phyloP scores from a whole-genome alignment of 257 asterid genomes.

The Solanum paucissectum region DNA sequence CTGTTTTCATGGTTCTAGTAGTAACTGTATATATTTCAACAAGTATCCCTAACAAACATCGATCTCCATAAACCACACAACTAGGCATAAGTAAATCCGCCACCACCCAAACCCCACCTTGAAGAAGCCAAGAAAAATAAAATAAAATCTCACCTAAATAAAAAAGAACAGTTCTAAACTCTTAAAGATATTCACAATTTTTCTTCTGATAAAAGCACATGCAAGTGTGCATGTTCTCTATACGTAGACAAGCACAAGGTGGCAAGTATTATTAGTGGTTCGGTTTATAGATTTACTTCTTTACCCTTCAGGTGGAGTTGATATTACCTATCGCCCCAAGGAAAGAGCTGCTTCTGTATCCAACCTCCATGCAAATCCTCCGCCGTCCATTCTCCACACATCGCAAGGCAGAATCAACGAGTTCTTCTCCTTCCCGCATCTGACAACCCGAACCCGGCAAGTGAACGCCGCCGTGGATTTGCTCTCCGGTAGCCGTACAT shows the following conservation, averaged over 20 bases:
- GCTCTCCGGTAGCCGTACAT: constrained; percentile 17
- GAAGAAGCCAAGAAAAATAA: not conserved
- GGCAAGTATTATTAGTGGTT: not conserved
- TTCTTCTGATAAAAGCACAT: not conserved
- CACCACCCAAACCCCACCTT: not conserved
- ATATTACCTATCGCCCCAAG: constrained; percentile 24
- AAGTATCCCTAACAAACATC: not conserved
- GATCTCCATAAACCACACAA: not conserved
- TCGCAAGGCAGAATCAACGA: constrained; percentile 58
- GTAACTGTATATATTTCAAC: not conserved
- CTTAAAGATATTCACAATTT: not conserved
- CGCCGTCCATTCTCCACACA: constrained; percentile 75
- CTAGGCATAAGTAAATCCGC: not conserved
- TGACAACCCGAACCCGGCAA: constrained; percentile 57
- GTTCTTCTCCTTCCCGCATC: constrained; percentile 32
- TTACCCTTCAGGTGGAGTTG: not conserved
- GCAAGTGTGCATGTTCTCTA: not conserved
- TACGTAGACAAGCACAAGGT: not conserved
- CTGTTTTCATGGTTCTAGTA: not conserved
- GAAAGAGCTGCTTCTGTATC: constrained; percentile 69
- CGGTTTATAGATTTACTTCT: not conserved
- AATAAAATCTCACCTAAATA: no score
- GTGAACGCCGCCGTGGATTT: constrained; percentile 36
- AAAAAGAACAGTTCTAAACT: not conserved
- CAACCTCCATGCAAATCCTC: constrained; percentile 92